Evolutionary conservation across 139 green algal species (phyloP), one percentile per base, ranked within the genome.

Genomic region (Raphidocelis subcapitata): DNA sequence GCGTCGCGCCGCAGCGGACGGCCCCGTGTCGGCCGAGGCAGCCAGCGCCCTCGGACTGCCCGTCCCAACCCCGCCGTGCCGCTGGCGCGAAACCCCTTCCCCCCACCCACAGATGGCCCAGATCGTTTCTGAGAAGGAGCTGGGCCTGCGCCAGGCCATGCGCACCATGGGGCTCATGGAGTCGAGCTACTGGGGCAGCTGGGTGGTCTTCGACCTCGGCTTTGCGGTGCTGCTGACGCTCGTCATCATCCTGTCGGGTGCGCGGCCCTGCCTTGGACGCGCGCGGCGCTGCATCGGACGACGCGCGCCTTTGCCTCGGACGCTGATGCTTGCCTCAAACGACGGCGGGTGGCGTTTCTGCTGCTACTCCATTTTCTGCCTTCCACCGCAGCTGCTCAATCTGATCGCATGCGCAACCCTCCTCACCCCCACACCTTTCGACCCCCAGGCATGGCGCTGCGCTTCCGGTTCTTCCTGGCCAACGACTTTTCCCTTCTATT

Each of bases 141-240:
- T 62, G 1, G 87, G 88, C 12, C 85, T 97, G 78, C 78, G 88
- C 23, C 85, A 95, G 76, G 91, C 92, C 1, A 79, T 98, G 79
- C 74, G 77, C 46, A 97, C 87, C 5, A 95, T 96, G 84, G 94
- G 94, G 36, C 91, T 98, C 82, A 76, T 87, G 37, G 86, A 96
- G 67, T 85, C 74, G 2, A 78, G 87, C 18, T 98, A 95, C 75
- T 98, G 94, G 94, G 55, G 88, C 41, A 92, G 86, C 3, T 98
- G 94, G 94, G 21, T 87, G 63, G 65, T 79, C 77, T 80, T 63
- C 85, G 47, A 86, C 74, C 33, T 80, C 21, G 51, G 80, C 12
- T 37, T 95, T 35, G 80, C 77, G 18, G 79, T 86, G 57, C 3
- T 92, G 23, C 76, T 78, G 1, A 75, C 76, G 14, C 72, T 95